Base-by-base conservation (phyloP, 1,284 basidiomycete genomes). In the Microbotryum scabiosae region DNA sequence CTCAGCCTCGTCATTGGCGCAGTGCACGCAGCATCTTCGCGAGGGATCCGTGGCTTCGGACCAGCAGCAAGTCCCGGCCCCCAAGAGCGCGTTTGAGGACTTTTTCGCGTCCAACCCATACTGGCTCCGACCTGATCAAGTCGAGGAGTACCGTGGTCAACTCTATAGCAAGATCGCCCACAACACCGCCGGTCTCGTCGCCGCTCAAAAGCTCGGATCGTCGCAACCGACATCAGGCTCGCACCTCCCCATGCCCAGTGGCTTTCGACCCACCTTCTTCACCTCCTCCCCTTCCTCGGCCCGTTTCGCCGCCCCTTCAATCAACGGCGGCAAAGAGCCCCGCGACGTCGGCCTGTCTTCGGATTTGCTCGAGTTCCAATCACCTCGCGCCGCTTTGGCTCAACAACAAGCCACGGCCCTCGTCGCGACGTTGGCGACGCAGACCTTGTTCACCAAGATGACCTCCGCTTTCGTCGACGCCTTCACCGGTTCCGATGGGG, bases 401-500 rank as follows among this genome's bases (percentile, higher is more conserved):
- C 43, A 44, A 30, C n/a, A 36, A 23, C 53, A 51, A 28, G 26
- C 54, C 6, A 32, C 50, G 64, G 66, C 70, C 7, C 57, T 64
- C 20, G 65, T 73, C 23, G 74, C 71, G 5, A 54, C 63, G 14
- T 61, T 72, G 32, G 74, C 76, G 5, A 56, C 65, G 26, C 69
- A 70, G 56, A 76, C 77, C 56, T 75, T 79, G 56, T 71, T 77
- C 9, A 66, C 70, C 18, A 73, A 73, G 49, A 70, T 79, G 52
- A 70, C 75, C 2, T 69, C 69, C 5, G 75, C 76, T 2, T 78
- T 79, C 73, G 71, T 75, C 67, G 74, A 74, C 10, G 78, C 78
- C 5, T 78, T 79, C 62, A 61, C 73, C 3, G 69, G 66, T 7
- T 18, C 51, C 6, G 25, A 45, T 3, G 47, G 30, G 4, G 16